A percentile compares a stretch with the other conserved stretches of the same genome.
Evolutionary conservation across 176 grass and related monocot genomes (phyloP).

Genomic region (Triticum aestivum): DNA sequence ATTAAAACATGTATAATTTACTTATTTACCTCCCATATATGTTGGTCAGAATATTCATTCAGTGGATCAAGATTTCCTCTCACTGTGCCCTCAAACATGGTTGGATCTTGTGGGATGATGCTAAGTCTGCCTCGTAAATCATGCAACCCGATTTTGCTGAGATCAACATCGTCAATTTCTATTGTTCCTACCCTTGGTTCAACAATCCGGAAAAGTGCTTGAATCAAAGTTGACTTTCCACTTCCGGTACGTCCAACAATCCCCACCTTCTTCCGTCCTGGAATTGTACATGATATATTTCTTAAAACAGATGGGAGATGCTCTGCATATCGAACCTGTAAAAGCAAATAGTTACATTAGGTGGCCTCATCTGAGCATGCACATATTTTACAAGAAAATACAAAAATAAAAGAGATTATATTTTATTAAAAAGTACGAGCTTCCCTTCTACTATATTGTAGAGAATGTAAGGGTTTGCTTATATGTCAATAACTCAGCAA

Average conservation of each 20-base stretch:
- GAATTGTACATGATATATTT: conserved; percentile 84
- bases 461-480: too few species aligned
- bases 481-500: too few species aligned
- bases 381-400: too few species aligned
- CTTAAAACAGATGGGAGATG: conserved; percentile 90
- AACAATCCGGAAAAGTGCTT: conserved; percentile 80
- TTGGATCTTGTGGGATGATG: conserved; percentile 96
- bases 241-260: conserved; percentile 91
- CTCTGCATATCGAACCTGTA: conserved; percentile 93
- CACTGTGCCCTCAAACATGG: conserved; percentile 85
- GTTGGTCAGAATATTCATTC: conserved; percentile 73
- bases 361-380: not conserved
- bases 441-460: not conserved
- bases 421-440: not conserved
- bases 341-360: conserved; percentile 25
- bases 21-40: conserved; percentile 81
- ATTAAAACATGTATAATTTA: not conserved
- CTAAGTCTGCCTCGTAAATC: conserved; percentile 85
- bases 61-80: conserved; percentile 92
- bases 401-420: too few species aligned
- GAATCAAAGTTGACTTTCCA: conserved; percentile 93
- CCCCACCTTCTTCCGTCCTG: conserved; percentile 89
- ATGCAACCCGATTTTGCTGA: conserved; percentile 86
- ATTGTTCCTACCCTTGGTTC: conserved; percentile 83
- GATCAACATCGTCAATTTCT: conserved; percentile 80